Evolutionary conservation across 768 basidiomycete genomes (phyloP).

Genomic region (Amanita muscaria): DNA sequence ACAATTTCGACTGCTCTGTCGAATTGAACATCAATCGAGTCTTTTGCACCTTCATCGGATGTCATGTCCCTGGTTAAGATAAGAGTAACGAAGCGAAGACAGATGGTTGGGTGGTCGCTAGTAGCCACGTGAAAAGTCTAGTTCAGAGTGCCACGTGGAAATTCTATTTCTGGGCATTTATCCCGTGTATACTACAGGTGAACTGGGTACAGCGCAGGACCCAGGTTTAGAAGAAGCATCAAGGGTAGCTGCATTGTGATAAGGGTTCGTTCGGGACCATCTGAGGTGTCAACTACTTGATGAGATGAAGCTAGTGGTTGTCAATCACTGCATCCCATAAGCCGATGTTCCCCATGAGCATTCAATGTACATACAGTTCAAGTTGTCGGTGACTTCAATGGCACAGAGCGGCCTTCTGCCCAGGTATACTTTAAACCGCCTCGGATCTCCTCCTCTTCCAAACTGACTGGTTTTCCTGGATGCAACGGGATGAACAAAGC

Average conservation of each 20-base stretch:
- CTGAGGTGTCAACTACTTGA: too few relatives aligned
- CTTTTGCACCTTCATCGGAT: conserved; percentile 26
- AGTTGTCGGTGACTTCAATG: not conserved
- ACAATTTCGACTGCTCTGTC: conserved; percentile 92
- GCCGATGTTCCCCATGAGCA: not conserved
- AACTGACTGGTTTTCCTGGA: conserved; percentile 53
- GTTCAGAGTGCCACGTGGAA: not conserved
- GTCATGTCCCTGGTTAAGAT: conserved; percentile 32
- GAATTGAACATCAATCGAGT: conserved; percentile 78
- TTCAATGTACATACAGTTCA: not conserved
- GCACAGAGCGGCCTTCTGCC: conserved; percentile 45
- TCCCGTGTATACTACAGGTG: too few relatives aligned
- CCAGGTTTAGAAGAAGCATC: too few relatives aligned
- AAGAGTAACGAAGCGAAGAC: not conserved
- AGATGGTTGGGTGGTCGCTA: not conserved
- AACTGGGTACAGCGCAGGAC: too few relatives aligned
- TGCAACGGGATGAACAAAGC: conserved; percentile 5
- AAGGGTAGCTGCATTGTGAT: too few relatives aligned
- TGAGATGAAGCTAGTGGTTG: too few relatives aligned
- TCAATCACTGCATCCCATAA: not conserved
- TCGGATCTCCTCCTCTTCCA: conserved; percentile 51
- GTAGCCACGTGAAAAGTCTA: conserved; percentile 4
- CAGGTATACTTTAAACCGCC: conserved; percentile 73
- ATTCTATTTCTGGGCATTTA: too few relatives aligned
- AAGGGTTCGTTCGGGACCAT: too few relatives aligned